Conservation (phyloP, 1,284 basidiomycete genomes). For the Ustilago trichophora region DNA sequence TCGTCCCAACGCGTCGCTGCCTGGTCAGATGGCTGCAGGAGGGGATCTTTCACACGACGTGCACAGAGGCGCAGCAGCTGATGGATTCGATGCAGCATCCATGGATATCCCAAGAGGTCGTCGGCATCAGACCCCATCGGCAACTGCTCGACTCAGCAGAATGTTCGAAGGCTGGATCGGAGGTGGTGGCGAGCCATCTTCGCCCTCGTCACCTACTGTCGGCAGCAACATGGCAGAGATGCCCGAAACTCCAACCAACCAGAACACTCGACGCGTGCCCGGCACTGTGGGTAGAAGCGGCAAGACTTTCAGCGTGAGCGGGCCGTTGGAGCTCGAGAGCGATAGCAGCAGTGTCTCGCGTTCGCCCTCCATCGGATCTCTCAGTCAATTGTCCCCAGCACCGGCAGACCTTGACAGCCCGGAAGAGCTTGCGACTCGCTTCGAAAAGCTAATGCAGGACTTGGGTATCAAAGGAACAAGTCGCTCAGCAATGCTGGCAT, state of each 20-base stretch:
- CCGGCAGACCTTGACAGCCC: slow-evolving; percentile 15
- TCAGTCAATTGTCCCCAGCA: slow-evolving; percentile 24
- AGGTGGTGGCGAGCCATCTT: slow-evolving; percentile 18
- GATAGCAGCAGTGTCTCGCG: slow-evolving; percentile 26
- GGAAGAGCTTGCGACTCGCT: slow-evolving; percentile 36
- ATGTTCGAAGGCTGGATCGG: slow-evolving; percentile 61
- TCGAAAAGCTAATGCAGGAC: slow-evolving; percentile 53
- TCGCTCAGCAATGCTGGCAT: slow-evolving; percentile 74
- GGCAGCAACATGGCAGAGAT: not conserved
- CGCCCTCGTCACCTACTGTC: slow-evolving; percentile 16
- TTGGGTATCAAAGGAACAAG: slow-evolving; percentile 76
- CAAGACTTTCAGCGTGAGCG: slow-evolving; percentile 52
- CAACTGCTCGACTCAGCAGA: slow-evolving; percentile 50
- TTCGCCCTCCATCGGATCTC: slow-evolving; percentile 31
- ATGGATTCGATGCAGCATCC: not conserved
- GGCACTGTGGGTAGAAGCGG: slow-evolving; percentile 36
- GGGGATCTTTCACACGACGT: too few relatives aligned
- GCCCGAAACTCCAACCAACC: slow-evolving; percentile 33
- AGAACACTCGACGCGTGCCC: slow-evolving; percentile 11
- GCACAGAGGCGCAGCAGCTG: not conserved
- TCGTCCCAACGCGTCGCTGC: not conserved
- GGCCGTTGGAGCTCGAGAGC: slow-evolving; percentile 51
- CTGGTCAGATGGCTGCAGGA: not conserved
- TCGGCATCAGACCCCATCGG: slow-evolving; percentile 34
- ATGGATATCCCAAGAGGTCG: slow-evolving; percentile 28